These are phyloP conservation scores for Austroboletus olivaceoglutinosus DNA, from an alignment of 1,284 basidiomycete species.

Conservation along the genomic window DNA sequence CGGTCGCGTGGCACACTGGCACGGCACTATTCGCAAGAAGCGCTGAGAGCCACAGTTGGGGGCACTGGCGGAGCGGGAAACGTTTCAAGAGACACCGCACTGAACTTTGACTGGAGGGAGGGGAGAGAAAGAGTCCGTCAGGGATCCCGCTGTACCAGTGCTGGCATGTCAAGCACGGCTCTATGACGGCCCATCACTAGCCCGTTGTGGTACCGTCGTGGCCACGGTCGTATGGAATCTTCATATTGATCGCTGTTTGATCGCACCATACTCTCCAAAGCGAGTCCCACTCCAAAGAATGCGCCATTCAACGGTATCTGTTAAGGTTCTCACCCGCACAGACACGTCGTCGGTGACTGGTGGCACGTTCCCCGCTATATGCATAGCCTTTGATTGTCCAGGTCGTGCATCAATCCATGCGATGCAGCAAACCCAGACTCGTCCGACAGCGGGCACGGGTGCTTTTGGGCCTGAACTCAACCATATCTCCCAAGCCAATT, in stretches of 20 bases:
- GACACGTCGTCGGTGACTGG: not conserved
- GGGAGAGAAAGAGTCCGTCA: constrained; percentile 8
- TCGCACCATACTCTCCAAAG: not conserved
- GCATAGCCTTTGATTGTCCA: constrained; percentile 11
- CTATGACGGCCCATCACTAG: not conserved
- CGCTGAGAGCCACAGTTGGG: not conserved
- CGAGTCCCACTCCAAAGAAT: not conserved
- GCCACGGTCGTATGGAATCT: constrained; percentile 4
- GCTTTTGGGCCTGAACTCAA: not conserved
- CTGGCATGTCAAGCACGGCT: not conserved
- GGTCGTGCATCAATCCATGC: constrained; percentile 1
- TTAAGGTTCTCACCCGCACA: not conserved
- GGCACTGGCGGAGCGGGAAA: constrained; percentile 3
- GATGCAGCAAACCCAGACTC: constrained; percentile 3
- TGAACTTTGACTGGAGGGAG: constrained; percentile 11
- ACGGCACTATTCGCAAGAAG: constrained; percentile 7
- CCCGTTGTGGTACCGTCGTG: constrained; percentile 13
- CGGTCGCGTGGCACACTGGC: not conserved
- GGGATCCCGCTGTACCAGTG: constrained; percentile 9
- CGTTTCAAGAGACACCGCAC: constrained; percentile 17
- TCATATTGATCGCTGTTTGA: constrained; percentile 18
- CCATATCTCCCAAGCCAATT: not conserved
- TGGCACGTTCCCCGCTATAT: not conserved
- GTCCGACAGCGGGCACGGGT: not conserved
- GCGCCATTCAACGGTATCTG: not conserved